Conservation (phyloP, 2,329 filamentous ascomycete genomes). For the Neophaeococcomyces mojaviensis region DNA sequence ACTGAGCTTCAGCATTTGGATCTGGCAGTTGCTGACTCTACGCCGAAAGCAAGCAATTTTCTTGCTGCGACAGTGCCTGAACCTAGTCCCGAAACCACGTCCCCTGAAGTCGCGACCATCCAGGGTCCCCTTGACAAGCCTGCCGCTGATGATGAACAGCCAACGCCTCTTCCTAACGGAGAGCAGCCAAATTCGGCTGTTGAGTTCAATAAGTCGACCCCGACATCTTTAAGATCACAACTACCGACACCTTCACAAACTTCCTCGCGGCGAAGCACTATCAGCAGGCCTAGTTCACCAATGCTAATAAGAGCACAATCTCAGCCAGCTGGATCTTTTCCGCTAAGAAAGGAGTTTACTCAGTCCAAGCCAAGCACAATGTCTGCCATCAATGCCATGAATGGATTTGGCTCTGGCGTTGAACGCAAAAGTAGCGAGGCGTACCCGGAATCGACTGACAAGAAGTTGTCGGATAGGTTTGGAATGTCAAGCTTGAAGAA, state of each 20-base stretch:
- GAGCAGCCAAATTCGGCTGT: neutral
- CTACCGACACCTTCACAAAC: neutral
- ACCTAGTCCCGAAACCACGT: too few species aligned
- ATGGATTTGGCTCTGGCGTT: conserved; percentile 15
- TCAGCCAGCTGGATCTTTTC: conserved; percentile 36
- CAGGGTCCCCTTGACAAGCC: too few species aligned
- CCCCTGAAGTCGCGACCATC: too few species aligned
- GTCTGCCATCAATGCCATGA: conserved; percentile 19
- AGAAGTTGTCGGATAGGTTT: conserved; percentile 68
- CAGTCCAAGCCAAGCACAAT: conserved; percentile 16
- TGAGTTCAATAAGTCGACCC: neutral
- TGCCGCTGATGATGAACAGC: neutral
- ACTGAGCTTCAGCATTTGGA: neutral
- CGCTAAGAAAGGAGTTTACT: conserved; percentile 27
- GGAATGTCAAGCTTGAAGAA: conserved; percentile 59
- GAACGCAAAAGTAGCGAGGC: conserved; percentile 20
- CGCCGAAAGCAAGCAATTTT: too few species aligned
- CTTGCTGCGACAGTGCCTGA: too few species aligned
- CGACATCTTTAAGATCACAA: neutral
- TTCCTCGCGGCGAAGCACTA: neutral
- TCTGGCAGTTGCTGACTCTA: neutral
- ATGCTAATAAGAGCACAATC: conserved; percentile 45
- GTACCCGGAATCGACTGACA: conserved; percentile 49
- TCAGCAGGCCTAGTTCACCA: conserved; percentile 32
- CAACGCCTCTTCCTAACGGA: neutral